A percentile compares a stretch with the other conserved stretches of the same genome.
Evolutionary conservation across 768 basidiomycete genomes (phyloP).

Genomic region (Amanita thiersii): DNA sequence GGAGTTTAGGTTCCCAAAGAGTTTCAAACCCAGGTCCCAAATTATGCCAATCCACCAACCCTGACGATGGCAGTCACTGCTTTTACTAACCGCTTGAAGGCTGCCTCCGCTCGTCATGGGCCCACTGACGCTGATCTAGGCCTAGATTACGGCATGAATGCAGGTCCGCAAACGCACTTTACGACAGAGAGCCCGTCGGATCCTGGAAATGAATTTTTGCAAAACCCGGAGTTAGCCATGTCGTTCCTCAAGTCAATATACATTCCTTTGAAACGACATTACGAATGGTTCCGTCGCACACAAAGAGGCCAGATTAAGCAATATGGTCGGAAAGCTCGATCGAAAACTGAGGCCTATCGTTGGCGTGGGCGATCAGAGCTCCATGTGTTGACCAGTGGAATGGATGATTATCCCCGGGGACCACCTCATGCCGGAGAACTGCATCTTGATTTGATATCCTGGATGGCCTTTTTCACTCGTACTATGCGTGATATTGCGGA

Average conservation of each 20-base stretch:
- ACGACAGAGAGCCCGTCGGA: conserved; percentile 12
- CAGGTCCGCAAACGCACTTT: conserved; percentile 45
- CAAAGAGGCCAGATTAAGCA: conserved; percentile 92
- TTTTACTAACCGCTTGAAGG: conserved; percentile 70
- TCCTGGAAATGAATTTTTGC: conserved; percentile 36
- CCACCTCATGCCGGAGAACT: conserved; percentile 86
- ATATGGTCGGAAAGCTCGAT: conserved; percentile 76
- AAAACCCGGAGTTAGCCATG: conserved; percentile 53
- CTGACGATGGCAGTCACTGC: conserved; percentile 90
- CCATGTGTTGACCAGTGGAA: conserved; percentile 88
- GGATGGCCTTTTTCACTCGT: conserved; percentile 94
- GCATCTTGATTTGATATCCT: conserved; percentile 88
- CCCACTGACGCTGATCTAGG: conserved; percentile 59
- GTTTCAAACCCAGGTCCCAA: conserved; percentile 91
- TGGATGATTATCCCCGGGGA: conserved; percentile 95
- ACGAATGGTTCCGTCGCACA: conserved; percentile 93
- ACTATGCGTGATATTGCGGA: conserved; percentile 90
- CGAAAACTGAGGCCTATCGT: conserved; percentile 84
- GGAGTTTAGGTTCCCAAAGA: conserved; percentile 65
- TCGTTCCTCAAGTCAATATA: conserved; percentile 78
- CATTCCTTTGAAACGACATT: conserved; percentile 77
- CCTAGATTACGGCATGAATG: conserved; percentile 48
- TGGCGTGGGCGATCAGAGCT: conserved; percentile 86
- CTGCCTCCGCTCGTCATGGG: conserved; percentile 25
- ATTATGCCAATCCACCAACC: conserved; percentile 92